phyloP scores from a whole-genome alignment of 2,329 filamentous ascomycete species.

The Arachnomyces sp. region DNA sequence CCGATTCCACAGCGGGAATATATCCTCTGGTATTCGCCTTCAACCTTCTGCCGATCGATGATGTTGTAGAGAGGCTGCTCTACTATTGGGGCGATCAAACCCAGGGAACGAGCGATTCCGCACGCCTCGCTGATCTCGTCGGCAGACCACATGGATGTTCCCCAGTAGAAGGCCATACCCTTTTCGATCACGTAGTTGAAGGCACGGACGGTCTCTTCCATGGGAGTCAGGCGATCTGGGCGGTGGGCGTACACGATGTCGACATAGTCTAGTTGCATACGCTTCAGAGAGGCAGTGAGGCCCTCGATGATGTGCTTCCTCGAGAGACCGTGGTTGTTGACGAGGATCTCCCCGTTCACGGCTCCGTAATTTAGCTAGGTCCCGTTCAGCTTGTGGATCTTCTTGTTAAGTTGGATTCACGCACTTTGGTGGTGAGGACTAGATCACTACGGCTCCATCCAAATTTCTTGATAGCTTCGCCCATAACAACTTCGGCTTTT shows the following conservation, averaged over 20 bases:
- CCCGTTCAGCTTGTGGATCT: conserved; percentile 8
- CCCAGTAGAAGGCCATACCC: conserved; percentile 64
- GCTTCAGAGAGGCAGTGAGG: conserved; percentile 49
- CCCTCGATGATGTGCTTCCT: conserved; percentile 64
- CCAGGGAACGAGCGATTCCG: conserved; percentile 51
- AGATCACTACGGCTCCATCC: conserved; percentile 50
- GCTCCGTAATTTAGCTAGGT: conserved; percentile 53
- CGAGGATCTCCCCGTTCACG: conserved; percentile 51
- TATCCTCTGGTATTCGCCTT: conserved; percentile 52
- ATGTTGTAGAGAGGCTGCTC: conserved; percentile 62
- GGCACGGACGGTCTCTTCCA: conserved; percentile 62
- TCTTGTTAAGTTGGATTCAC: conserved; percentile 13
- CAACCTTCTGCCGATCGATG: conserved; percentile 53
- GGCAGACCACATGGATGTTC: conserved; percentile 60
- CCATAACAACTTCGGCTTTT: conserved; percentile 48
- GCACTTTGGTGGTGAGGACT: conserved; percentile 28
- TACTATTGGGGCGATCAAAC: conserved; percentile 45
- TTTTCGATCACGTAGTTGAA: conserved; percentile 64
- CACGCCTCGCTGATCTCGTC: conserved; percentile 59
- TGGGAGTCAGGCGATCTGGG: conserved; percentile 58
- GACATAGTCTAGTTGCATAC: conserved; percentile 58
- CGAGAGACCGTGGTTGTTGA: conserved; percentile 62
- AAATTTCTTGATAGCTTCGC: conserved; percentile 47
- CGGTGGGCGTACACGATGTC: conserved; percentile 66
- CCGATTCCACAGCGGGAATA: conserved; percentile 55